A percentile compares a stretch with the other conserved stretches of the same genome.
Conservation (phyloP, 371 early-diverging fungal species). For the Rhizopus arrhizus region DNA sequence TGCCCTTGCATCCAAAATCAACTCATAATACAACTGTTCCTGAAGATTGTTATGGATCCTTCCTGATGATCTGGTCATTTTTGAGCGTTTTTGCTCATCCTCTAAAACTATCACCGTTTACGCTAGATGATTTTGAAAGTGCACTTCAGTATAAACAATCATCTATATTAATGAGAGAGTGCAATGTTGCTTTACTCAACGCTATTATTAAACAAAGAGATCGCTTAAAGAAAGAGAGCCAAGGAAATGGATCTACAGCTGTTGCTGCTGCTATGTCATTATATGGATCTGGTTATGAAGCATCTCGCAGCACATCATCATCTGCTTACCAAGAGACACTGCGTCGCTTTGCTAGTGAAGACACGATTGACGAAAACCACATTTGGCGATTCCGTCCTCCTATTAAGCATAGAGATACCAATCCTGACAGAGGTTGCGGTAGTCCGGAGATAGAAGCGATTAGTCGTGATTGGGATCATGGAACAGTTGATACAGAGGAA, state of each 20-base stretch:
- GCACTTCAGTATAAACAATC: constrained; percentile 30
- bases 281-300: constrained; percentile 32
- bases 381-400: constrained; percentile 18
- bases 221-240: constrained; percentile 27
- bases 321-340: constrained; percentile 3
- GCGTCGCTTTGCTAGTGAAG: constrained; percentile 16
- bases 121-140: constrained; percentile 51
- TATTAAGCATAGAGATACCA: constrained; percentile 6
- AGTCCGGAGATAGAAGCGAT: constrained; percentile 31
- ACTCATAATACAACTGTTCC: constrained; percentile 30
- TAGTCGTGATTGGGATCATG: constrained; percentile 40
- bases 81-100: constrained; percentile 46
- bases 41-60: constrained; percentile 34
- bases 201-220: constrained; percentile 41
- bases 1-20: constrained; percentile 31
- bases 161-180: constrained; percentile 37
- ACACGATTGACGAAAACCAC: constrained; percentile 7
- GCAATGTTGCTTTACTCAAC: constrained; percentile 45
- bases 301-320: constrained; percentile 5
- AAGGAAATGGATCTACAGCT: constrained; percentile 27
- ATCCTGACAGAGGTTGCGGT: constrained; percentile 35
- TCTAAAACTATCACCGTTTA: constrained; percentile 42
- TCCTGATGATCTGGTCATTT: constrained; percentile 53
- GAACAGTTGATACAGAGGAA: constrained; percentile 31
- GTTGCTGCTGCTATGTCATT: constrained; percentile 19